Evolutionary conservation across 1,139 yeast genomes (phyloP), one percentile per base, ranked within the genome.

Genomic region (Arxiozyma heterogenica): DNA sequence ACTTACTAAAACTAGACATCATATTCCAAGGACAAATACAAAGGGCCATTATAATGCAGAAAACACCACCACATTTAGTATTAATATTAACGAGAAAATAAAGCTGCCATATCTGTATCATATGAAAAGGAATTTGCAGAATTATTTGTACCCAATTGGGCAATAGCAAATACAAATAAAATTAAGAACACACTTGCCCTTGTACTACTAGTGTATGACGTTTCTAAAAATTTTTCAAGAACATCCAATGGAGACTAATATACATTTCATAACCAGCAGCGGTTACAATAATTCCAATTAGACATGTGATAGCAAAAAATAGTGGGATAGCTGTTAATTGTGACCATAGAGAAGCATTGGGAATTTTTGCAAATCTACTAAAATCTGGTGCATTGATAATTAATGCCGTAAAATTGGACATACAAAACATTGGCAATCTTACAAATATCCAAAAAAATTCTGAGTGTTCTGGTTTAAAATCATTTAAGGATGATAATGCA

Each of bases 361-460:
- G 74, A 30, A 79, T 78, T 54, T 76, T 78, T 7, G 96, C 85
- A 69, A 89, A 86, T 68, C 96, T 82, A 22, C 95, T 77, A 70
- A 88, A 89, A 76, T 90, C 97, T 0, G 96, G 95, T 21, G 95
- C 86, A 71, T 90, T 90, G 58, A 86, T 81, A 64, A 88, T 84
- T 64, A 90, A 77, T 6, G 96, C 86, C 8, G 95, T 94, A 64
- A 89, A 89, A 71, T 87, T 86, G 25, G 95, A 89, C 60, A 90
- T 74, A 53, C 90, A 77, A 67, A 84, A 84, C 89, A 89, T 84
- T 45, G 84, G 73, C 17, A 89, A 79, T 63, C 79, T 79, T 54
- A 90, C 79, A 70, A 88, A 86, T 1, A 86, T 86, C 96, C 96
- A 89, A 18, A 64, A 58, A 49, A 64, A 59, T 39, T 57, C 65